Evolutionary conservation across 331 rosid species (phyloP), one percentile per base, ranked within the genome.

Genomic region (Rhamnella rubrinervis): DNA sequence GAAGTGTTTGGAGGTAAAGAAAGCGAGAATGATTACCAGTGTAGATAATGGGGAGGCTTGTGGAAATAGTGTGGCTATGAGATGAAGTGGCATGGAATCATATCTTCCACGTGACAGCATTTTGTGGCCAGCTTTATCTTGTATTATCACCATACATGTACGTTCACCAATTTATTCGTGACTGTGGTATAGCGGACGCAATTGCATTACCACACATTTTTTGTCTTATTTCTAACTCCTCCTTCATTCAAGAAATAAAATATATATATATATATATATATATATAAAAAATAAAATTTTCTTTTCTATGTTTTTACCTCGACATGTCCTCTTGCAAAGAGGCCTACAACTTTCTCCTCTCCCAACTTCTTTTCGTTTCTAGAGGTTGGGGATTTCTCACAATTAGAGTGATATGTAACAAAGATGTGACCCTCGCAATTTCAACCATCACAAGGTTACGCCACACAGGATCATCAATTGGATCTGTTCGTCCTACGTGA

Each of bases 101-200:
- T 81, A 86, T 86, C 97, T 79, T 67, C 85, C 89, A 87, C 85
- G 83, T 88, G 91, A 75, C 91, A 7, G 1, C 1, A 6, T 60
- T 6, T 20, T 25, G 52, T 68, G 76, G 65, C 46, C 53, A 46
- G 44, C 50, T 66, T 59, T 78, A 80, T 91, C 93, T 64, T 66
- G 46, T 52, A 5, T 77, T 53, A 72, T 80, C 88, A 14, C 82
- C 77, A 46, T 66, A 61, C 37, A 8, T 25, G 68, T 18, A 35
- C 67, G 26, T 71, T 60, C 59, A 8, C 38, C 13, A 15, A 35
- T 41, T 28, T 46, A 5, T n/a, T 59, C 46, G 0, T 21, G 31
- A 73, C 37, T 47, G 67, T 64, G 8, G 16, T 35, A 72, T 84
- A 89, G 87, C 56, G 28, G 75, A 16, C 89, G 80, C 79, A 13